These are phyloP conservation scores for Sphenostylis stenocarpa DNA, from an alignment of 306 rosid species.

Conservation along the genomic window DNA sequence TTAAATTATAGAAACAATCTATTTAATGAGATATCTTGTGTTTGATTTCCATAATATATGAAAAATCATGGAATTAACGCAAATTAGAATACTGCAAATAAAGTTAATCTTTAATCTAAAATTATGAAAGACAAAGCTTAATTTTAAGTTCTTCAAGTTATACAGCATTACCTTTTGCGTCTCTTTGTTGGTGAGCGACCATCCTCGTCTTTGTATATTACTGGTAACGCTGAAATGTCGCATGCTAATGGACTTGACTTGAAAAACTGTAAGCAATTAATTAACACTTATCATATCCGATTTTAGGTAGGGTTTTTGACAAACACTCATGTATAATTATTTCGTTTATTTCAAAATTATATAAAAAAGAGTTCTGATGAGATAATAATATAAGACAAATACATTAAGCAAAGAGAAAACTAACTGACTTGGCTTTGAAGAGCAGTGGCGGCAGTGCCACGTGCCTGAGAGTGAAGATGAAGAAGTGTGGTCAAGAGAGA, in stretches of 20 bases:
- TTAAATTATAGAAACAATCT: too few relatives aligned
- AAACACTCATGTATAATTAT: too few relatives aligned
- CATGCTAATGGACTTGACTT: slow-evolving; percentile 40
- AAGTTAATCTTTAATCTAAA: too few relatives aligned
- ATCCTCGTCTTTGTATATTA: slow-evolving; percentile 36
- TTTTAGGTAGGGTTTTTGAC: too few relatives aligned
- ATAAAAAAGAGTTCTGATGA: too few relatives aligned
- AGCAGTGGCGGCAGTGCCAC: slow-evolving; percentile 45
- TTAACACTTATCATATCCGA: neutral
- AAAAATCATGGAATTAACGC: too few relatives aligned
- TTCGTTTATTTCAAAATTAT: too few relatives aligned
- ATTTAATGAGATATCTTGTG: too few relatives aligned
- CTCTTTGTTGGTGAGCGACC: slow-evolving; percentile 32
- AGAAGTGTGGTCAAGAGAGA: slow-evolving; percentile 38
- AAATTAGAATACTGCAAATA: too few relatives aligned
- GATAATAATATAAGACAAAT: too few relatives aligned
- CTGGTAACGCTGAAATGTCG: slow-evolving; percentile 31
- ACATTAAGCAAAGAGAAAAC: too few relatives aligned
- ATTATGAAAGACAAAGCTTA: neutral
- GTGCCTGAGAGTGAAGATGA: slow-evolving; percentile 14
- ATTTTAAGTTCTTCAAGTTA: neutral
- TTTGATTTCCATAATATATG: too few relatives aligned
- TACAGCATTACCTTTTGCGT: slow-evolving; percentile 36
- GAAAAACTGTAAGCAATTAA: slow-evolving; percentile 38
- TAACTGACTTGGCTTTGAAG: slow-evolving; percentile 42